Base-by-base conservation (phyloP, 2,329 filamentous ascomycete genomes). In the Stachybotrys chlorohalonatus region DNA sequence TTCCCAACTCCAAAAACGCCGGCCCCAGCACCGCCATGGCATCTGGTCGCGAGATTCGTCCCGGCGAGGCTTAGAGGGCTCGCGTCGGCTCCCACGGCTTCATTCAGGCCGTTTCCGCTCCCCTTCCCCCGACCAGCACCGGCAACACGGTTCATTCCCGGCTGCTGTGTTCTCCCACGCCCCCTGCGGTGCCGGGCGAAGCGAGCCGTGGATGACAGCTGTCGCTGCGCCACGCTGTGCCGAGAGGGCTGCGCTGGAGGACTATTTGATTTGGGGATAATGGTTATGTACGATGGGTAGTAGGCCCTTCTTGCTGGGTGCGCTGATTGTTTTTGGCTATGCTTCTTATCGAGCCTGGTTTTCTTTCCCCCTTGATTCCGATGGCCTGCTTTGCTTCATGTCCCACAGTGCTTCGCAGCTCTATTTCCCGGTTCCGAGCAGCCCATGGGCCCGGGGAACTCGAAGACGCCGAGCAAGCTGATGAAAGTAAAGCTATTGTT, bases 21-120 rank as follows among this genome's bases (percentile, higher is more conserved):
- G 71, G 72, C 42, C 69, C 74, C 31, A 65, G 68, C 54, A 70
- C 74, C 13, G 77, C 73, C 57, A 68, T 75, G 64, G 75, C 78
- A 31, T 75, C 76, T 30, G 83, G 85, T 56, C 82, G 86, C 59
- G 79, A 85, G 54, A 55, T 77, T 57, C 77, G 74, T 62, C 70
- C 70, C 56, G 69, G 70, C 60, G 72, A 74, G 55, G 67, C 73
- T 57, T 75, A 74, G 70, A 65, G 58, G 57, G 67, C 63, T 63
- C 63, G 60, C 58, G 60, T 63, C 52, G 62, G 60, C 56, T 64
- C 58, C 30, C 55, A 57, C 53, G 59, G 61, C 55, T 57, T 62
- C 53, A 58, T 64, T 50, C 51, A 51, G 11, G 31, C 32, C 53
- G 39, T 47, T 30, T 61, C 57, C 17, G 53, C 51, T 36, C 39